Conservation (phyloP, 768 basidiomycete species). For the Lactarius psammicola region DNA sequence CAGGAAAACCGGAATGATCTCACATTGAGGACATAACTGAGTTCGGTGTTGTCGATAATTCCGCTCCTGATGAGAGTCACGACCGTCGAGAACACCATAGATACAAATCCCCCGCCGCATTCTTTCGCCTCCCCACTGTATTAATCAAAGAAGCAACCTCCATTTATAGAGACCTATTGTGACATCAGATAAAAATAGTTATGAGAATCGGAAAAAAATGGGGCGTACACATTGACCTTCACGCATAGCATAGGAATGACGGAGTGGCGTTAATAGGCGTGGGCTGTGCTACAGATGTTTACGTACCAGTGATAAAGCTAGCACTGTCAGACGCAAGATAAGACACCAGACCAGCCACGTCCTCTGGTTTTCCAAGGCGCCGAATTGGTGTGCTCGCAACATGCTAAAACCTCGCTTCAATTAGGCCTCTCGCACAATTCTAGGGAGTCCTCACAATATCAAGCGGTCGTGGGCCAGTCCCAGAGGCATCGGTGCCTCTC, state of each 20-base stretch:
- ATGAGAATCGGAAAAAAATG: background rate
- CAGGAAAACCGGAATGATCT: no score
- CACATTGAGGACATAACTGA: no score
- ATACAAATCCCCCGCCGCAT: no score
- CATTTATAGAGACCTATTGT: conserved; percentile 17
- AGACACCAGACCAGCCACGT: conserved; percentile 29
- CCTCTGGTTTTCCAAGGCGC: conserved; percentile 17
- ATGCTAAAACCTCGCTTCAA: background rate
- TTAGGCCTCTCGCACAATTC: background rate
- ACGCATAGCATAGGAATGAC: background rate
- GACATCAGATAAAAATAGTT: background rate
- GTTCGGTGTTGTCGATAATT: no score
- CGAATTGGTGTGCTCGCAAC: background rate
- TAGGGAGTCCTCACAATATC: background rate
- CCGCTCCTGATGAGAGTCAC: no score
- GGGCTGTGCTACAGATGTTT: background rate
- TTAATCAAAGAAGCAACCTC: conserved; percentile 12
- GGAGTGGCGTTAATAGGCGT: background rate
- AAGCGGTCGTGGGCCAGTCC: background rate
- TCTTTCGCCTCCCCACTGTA: background rate
- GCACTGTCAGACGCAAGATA: conserved; percentile 27
- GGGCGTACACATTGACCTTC: conserved; percentile 20
- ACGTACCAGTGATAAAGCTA: conserved; percentile 29
- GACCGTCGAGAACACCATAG: no score
- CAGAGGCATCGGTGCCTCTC: background rate